Base-by-base conservation (phyloP, 164 flowering plant genomes). In the Vitis rotundifolia region DNA sequence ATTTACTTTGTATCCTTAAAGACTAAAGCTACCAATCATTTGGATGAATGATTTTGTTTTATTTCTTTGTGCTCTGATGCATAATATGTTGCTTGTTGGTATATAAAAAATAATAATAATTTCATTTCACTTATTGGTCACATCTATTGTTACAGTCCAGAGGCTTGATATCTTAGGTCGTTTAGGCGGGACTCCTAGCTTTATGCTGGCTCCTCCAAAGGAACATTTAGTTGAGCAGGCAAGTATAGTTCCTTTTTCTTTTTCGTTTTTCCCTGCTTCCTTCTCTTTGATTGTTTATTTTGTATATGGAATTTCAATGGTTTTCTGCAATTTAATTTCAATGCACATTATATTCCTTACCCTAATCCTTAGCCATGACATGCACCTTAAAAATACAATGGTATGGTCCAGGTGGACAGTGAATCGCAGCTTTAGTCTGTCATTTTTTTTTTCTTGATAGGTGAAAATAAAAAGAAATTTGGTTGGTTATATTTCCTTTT, bases 201-300 rank as follows among this genome's bases (percentile, higher is more conserved):
- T 49, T 55, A 79, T 75, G 91, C 60, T 66, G 63, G 59, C 68
- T 31, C 91, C 97, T 70, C 97, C 97, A 28, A 86, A 91, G 77
- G 97, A 92, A 8, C 78, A 87, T 16, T 75, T 94, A 49, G 89
- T 94, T 74, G 98, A 91, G 77, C 85, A 85, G 89, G 98, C 76
- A 83, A 81, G 84, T 71, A 14, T 22, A 37, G n/a, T 71, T 66
- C 19, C 59, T 47, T 14, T 49, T 15, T 7, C 12, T 16, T 12
- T 52, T 64, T 12, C 18, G 11, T 5, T 13, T 53, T 12, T 67
- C 12, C 11, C 37, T 55, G 10, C 3, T 49, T 11, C 11, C 8
- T 15, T 12, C 16, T 26, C 48, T 15, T 2, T 19, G 19, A 12
- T 67, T 1, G 11, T 60, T 11, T 64, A 15, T 8, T 68, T 50